phyloP scores from a whole-genome alignment of 495 filamentous ascomycete genomes.

The Glonium stellatum region DNA sequence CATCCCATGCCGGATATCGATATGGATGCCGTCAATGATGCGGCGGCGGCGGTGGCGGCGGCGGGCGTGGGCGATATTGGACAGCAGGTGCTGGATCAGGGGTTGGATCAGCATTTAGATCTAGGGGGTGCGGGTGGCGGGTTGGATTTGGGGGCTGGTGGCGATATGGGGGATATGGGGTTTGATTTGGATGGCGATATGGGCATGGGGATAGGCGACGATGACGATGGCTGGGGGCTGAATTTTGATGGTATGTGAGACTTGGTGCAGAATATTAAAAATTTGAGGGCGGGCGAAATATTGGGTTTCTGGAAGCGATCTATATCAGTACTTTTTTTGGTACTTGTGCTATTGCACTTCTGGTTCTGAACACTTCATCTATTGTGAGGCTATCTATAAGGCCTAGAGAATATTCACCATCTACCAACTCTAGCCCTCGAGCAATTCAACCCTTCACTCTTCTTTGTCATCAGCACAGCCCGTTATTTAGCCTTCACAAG shows the following conservation, averaged over 20 bases:
- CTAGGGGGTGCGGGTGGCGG: conserved; percentile 11
- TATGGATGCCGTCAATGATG: conserved; percentile 18
- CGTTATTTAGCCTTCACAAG: no score
- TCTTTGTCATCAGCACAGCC: no score
- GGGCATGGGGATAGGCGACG: conserved; percentile 23
- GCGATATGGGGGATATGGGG: not conserved
- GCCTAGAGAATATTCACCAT: no score
- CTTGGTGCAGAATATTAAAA: not conserved
- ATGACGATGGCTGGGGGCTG: conserved; percentile 26
- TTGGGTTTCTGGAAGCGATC: not conserved
- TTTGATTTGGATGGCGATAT: conserved; percentile 6
- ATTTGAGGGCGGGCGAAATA: not conserved
- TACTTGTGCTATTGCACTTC: no score
- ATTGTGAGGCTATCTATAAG: no score
- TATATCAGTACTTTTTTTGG: no score
- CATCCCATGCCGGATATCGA: conserved; percentile 16
- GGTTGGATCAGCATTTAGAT: conserved; percentile 18
- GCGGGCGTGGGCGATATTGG: conserved; percentile 9
- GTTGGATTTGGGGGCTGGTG: conserved; percentile 12
- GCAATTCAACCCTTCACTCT: not conserved
- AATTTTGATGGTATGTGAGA: conserved; percentile 21
- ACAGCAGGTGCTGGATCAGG: conserved; percentile 14
- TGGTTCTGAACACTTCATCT: no score
- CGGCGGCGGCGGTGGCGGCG: conserved; percentile 19
- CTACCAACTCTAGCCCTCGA: no score